Percentiles rank a stretch among this genome's conserved stretches.
phyloP scores from a whole-genome alignment of 2,329 filamentous ascomycete species.

The Corinectria fuckeliana region DNA sequence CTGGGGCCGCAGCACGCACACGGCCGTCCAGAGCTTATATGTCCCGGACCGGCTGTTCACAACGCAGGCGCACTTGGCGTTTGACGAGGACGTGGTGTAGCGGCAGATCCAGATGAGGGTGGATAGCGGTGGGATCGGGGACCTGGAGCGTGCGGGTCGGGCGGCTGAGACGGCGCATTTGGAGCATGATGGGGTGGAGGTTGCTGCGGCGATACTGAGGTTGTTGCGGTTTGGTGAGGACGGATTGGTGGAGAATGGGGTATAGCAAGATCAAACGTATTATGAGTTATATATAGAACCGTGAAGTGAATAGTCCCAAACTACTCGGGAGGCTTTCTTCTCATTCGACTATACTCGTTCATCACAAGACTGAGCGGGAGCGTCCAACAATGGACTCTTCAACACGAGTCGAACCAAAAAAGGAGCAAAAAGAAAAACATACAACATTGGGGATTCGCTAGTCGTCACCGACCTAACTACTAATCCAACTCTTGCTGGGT shows the following conservation, averaged over 20 bases:
- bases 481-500: not conserved
- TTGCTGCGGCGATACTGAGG: constrained; percentile 71
- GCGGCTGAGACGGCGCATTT: constrained; percentile 66
- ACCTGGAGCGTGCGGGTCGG: constrained; percentile 65
- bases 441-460: not conserved
- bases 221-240: constrained; percentile 59
- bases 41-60: constrained; percentile 68
- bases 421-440: not conserved
- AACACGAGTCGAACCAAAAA: not conserved
- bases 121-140: constrained; percentile 65
- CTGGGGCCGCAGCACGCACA: constrained; percentile 70
- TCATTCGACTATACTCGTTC: no score
- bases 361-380: no score
- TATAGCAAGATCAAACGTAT: not conserved
- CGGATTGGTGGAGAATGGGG: constrained; percentile 34
- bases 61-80: constrained; percentile 82
- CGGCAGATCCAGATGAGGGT: constrained; percentile 68
- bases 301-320: not conserved
- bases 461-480: not conserved
- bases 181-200: constrained; percentile 72
- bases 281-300: not conserved
- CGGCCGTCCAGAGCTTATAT: constrained; percentile 78
- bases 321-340: no score
- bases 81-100: constrained; percentile 71
- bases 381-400: no score